phyloP scores from a whole-genome alignment of 2,329 filamentous ascomycete genomes.

The Aspergillus sp. region DNA sequence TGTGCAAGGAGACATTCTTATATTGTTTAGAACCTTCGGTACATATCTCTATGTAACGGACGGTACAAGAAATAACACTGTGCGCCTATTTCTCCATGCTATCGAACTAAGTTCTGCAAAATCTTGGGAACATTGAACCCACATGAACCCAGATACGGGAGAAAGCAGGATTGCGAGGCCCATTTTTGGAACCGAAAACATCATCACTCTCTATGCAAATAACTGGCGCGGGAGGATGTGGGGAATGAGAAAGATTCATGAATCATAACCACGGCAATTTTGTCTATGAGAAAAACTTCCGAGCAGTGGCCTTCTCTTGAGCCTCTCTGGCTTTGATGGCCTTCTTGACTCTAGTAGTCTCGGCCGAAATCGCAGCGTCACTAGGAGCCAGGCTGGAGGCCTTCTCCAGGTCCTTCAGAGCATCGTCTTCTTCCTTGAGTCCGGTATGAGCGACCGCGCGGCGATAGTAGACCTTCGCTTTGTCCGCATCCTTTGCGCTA shows the following conservation, averaged over 20 bases:
- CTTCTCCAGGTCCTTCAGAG: conserved; percentile 71
- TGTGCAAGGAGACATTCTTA: neutral
- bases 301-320: conserved; percentile 90
- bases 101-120: conserved; percentile 5
- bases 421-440: conserved; percentile 81
- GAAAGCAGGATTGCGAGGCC: neutral
- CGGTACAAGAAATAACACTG: conserved; percentile 2
- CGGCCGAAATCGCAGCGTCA: conserved; percentile 72
- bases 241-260: conserved; percentile 27
- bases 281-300: conserved; percentile 76
- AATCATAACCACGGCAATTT: conserved; percentile 24
- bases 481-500: conserved; percentile 69
- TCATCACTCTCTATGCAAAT: conserved; percentile 16
- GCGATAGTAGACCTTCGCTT: conserved; percentile 86
- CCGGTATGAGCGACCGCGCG: conserved; percentile 73
- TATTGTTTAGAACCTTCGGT: neutral
- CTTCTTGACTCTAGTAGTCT: conserved; percentile 77
- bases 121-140: conserved; percentile 6
- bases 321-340: conserved; percentile 69
- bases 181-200: neutral
- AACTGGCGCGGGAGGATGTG: conserved; percentile 7
- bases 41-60: neutral
- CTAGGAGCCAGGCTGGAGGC: conserved; percentile 73
- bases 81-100: conserved; percentile 14
- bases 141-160: neutral